Percentiles rank a stretch among this genome's conserved stretches.
These are phyloP conservation scores for Rhizopus delemar DNA, from an alignment of 371 early-diverging fungal species.

Conservation along the genomic window DNA sequence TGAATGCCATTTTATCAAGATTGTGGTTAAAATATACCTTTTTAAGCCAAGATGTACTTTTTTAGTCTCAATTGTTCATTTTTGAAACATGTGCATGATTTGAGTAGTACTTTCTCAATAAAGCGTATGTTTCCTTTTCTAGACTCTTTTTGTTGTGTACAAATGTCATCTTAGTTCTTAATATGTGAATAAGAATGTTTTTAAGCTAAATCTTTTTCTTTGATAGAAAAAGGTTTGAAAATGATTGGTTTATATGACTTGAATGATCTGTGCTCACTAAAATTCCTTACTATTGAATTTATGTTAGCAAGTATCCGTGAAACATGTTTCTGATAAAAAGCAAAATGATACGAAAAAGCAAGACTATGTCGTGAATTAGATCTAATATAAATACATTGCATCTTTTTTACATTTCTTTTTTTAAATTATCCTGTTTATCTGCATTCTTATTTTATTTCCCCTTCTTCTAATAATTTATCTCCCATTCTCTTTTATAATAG, in stretches of 20 bases:
- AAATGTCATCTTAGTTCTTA: not conserved
- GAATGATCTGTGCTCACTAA: too few relatives aligned
- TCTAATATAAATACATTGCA: not conserved
- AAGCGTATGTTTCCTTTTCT: conserved; percentile 7
- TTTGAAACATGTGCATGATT: not conserved
- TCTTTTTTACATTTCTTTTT: not conserved
- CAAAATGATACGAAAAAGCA: not conserved
- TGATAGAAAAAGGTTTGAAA: not conserved
- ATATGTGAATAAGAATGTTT: not conserved
- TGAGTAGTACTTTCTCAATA: conserved; percentile 2
- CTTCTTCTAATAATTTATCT: not conserved
- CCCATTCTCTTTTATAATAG: not conserved
- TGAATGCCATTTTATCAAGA: not conserved
- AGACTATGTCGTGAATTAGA: not conserved
- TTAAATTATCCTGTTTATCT: not conserved
- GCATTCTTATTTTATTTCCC: not conserved
- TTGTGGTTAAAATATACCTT: not conserved
- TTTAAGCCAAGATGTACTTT: not conserved
- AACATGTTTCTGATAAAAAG: not conserved
- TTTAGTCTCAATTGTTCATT: not conserved
- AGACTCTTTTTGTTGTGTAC: not conserved
- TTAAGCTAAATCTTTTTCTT: not conserved
- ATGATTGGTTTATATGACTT: too few relatives aligned
- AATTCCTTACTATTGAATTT: too few relatives aligned
- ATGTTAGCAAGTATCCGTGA: not conserved